Evolutionary conservation across 106 monocot genomes (phyloP).

Genomic region (Dactylorhiza incarnata): DNA sequence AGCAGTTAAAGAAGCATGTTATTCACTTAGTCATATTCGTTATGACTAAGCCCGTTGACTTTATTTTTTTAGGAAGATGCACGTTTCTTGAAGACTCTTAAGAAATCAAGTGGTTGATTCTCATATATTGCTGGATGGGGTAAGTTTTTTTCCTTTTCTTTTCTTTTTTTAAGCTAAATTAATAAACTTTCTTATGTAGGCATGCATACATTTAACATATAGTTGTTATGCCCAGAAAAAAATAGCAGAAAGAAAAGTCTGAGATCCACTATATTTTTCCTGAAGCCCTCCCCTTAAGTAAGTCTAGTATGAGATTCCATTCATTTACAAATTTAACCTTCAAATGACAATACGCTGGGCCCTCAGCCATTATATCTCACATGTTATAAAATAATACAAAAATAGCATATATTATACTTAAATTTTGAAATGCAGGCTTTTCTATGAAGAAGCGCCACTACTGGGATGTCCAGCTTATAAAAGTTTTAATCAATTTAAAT

Average conservation of each 20-base stretch:
- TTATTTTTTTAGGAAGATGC: no score
- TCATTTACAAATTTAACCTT: neutral
- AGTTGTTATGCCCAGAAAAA: neutral
- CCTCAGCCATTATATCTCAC: no score
- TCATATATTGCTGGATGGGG: constrained; percentile 49
- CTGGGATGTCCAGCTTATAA: neutral
- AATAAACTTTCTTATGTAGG: neutral
- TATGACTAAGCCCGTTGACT: no score
- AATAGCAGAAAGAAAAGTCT: no score
- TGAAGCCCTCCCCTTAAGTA: neutral
- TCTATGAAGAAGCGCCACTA: neutral
- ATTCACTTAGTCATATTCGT: no score
- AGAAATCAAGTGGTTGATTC: no score
- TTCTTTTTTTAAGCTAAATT: neutral
- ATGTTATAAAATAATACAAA: no score
- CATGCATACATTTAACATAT: neutral
- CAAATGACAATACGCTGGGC: no score
- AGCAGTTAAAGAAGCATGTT: no score
- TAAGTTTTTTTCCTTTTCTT: constrained; percentile 23
- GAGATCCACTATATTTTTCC: neutral
- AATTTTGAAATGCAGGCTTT: neutral
- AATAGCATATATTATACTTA: no score
- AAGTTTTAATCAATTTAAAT: neutral
- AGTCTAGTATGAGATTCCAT: neutral
- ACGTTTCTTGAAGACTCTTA: no score